A percentile compares a stretch with the other conserved stretches of the same genome.
Evolutionary conservation across 768 basidiomycete genomes (phyloP).

Genomic region (Boletus speciosus): DNA sequence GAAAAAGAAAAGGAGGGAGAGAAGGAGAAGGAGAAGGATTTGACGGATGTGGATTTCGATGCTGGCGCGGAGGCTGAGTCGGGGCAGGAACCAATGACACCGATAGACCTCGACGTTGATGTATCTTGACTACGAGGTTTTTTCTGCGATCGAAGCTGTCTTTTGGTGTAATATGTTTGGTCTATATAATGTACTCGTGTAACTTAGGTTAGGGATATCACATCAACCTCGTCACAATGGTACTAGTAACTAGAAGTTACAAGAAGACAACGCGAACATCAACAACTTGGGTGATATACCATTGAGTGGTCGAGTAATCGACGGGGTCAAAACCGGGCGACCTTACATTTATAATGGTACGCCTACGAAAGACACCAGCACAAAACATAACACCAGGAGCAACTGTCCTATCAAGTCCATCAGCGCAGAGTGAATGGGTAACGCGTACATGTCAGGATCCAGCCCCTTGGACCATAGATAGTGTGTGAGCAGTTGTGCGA

Average conservation of each 20-base stretch:
- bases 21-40: conserved; percentile 26
- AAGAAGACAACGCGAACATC: not conserved
- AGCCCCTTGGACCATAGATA: conserved; percentile 73
- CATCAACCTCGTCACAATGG: not conserved
- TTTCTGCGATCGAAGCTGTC: not conserved
- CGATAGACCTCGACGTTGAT: conserved; percentile 37
- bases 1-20: conserved; percentile 28
- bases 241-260: too few relatives aligned
- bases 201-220: not conserved
- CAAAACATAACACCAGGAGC: conserved; percentile 73
- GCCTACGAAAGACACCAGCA: conserved; percentile 53
- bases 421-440: conserved; percentile 88
- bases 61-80: conserved; percentile 29
- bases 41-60: conserved; percentile 31
- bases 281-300: not conserved
- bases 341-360: conserved; percentile 8
- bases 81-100: conserved; percentile 34
- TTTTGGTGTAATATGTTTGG: not conserved
- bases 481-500: conserved; percentile 65
- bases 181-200: not conserved
- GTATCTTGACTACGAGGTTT: conserved; percentile 36
- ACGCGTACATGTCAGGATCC: conserved; percentile 90
- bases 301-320: not conserved
- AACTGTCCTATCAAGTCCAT: conserved; percentile 84
- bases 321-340: not conserved